Conservation (phyloP, 164 flowering plant genomes). For the Macadamia tetraphylla region DNA sequence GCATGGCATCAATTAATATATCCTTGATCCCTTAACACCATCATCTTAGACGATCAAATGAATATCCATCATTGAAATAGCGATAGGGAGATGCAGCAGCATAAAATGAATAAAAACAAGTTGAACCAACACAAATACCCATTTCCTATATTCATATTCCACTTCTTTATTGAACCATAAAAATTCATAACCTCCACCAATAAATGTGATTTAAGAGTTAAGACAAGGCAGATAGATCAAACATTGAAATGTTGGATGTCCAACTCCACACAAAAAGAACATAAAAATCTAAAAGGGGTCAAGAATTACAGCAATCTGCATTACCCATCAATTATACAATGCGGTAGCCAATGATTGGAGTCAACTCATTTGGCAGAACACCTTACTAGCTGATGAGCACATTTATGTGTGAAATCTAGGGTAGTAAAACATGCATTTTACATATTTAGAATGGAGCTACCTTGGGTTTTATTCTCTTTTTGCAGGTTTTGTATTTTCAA, state of each 20-base stretch:
- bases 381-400: too few species aligned
- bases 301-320: background rate
- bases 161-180: too few species aligned
- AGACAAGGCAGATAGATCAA: background rate
- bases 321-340: slow-evolving; percentile 7
- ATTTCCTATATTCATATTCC: background rate
- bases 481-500: too few species aligned
- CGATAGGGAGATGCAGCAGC: too few species aligned
- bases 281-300: background rate
- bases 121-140: background rate
- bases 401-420: too few species aligned
- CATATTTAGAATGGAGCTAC: too few species aligned
- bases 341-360: background rate
- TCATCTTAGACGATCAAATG: too few species aligned
- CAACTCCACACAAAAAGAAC: background rate
- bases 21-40: too few species aligned
- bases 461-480: too few species aligned
- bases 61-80: too few species aligned
- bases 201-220: background rate
- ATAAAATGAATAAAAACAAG: background rate
- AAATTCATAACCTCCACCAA: background rate
- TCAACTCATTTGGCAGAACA: background rate
- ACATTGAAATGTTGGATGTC: background rate
- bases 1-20: too few species aligned
- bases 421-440: too few species aligned